Evolutionary conservation across 164 flowering plant genomes (phyloP).

Genomic region (Vitis amurensis): DNA sequence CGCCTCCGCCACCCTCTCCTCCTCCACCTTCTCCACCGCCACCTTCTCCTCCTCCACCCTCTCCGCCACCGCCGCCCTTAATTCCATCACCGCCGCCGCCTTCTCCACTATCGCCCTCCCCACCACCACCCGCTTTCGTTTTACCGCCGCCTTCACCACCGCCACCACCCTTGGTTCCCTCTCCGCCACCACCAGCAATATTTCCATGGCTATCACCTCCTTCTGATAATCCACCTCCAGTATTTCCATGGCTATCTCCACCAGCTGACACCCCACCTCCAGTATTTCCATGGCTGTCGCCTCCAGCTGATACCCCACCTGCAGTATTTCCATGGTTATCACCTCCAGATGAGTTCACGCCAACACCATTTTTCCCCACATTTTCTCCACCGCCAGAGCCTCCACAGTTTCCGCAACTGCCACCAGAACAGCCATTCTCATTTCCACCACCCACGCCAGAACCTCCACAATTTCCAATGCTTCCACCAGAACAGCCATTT

Average conservation of each 20-base stretch:
- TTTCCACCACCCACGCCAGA: constrained; percentile 3
- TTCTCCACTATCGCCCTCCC: constrained; percentile 10
- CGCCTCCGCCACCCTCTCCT: constrained; percentile 16
- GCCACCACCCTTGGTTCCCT: neutral
- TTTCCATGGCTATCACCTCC: constrained; percentile 18
- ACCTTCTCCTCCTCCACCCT: neutral
- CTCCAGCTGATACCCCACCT: constrained; percentile 1
- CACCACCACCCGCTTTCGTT: constrained; percentile 1
- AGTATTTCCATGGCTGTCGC: constrained; percentile 6
- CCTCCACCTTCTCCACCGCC: neutral
- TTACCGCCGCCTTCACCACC: constrained; percentile 9
- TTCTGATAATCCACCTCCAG: constrained; percentile 7
- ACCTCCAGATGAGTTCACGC: constrained; percentile 7
- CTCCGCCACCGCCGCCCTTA: constrained; percentile 11
- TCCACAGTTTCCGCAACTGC: neutral
- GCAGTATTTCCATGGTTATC: constrained; percentile 5
- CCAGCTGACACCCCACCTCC: constrained; percentile 4
- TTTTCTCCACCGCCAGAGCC: constrained; percentile 19
- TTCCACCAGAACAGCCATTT: constrained; percentile 6
- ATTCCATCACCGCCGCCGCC: constrained; percentile 10
- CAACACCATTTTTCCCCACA: constrained; percentile 9
- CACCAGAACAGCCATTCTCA: neutral
- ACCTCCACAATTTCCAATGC: constrained; percentile 13
- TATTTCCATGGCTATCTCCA: constrained; percentile 13
- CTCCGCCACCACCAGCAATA: constrained; percentile 23